Base-by-base conservation (phyloP, 495 filamentous ascomycete species). In the Schizothecium vesticola region DNA sequence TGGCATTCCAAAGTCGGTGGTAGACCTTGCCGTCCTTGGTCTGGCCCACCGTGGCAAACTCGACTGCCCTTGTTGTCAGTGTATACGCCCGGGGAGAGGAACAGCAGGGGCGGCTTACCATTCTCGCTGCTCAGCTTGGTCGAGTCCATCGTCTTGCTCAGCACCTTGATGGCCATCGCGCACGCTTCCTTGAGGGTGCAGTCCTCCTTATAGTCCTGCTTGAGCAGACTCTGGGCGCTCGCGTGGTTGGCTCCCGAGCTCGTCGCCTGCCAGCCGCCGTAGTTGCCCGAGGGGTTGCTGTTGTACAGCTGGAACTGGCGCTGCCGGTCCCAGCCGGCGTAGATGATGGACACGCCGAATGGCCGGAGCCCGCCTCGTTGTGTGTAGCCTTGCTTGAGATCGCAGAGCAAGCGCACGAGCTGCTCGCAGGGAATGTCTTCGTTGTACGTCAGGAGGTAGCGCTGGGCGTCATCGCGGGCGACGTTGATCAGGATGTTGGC, bases 401-500 rank as follows among this genome's bases (percentile, higher is more conserved):
- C 95, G 81, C 96, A 99, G 75, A 99, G 86, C 71, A 90, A 90
- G 73, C 95, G 92, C 65, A 99, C 95, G 33, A 99, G 92, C 82
- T 98, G 95, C 78, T 98, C 95, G 83, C 95, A 99, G 67, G 95
- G 95, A 74, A 99, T 99, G 76, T 99, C 95, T 88, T 97, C 92
- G 85, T 97, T 96, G 88, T 98, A 99, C 69, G 95, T 99, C 66
- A 95, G 88, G 77, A 99, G 95, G 81, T 98, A 98, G 70, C 89
- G 88, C 82, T 99, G 95, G 67, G 95, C 96, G 75, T 90, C 90
- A 87, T 96, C 92, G 70, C 95, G 93, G 80, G 95, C 95, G 82
- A 92, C 97, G 86, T 98, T 98, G 89, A 99, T 98, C 73, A 99
- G 90, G 81, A 99, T 99, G 85, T 99, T 99, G 72, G 95, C 95